Evolutionary conservation across 495 filamentous ascomycete species (phyloP).

Genomic region (Parmelia sp.): DNA sequence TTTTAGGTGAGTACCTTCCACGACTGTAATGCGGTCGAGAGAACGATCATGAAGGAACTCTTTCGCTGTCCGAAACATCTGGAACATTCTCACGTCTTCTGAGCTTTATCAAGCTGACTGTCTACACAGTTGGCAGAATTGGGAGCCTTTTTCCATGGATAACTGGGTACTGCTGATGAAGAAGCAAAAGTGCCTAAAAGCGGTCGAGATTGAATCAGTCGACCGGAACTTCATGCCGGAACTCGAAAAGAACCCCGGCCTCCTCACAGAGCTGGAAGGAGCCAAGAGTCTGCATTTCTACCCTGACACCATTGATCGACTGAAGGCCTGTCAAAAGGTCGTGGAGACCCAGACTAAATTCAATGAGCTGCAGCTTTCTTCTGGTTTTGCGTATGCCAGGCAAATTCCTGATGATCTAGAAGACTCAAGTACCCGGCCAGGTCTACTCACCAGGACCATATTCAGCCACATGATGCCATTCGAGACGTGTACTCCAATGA

Average conservation of each 20-base stretch:
- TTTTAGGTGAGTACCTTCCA: constrained; percentile 6
- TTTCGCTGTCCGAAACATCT: background rate
- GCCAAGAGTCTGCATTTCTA: constrained; percentile 17
- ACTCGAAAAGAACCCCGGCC: constrained; percentile 14
- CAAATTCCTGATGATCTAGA: constrained; percentile 7
- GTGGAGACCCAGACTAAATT: constrained; percentile 15
- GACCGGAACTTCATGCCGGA: constrained; percentile 10
- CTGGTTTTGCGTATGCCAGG: constrained; percentile 8
- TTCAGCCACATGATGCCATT: constrained; percentile 20
- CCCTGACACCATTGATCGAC: constrained; percentile 17
- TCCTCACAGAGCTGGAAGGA: constrained; percentile 12
- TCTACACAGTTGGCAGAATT: constrained; percentile 16
- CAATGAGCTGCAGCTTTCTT: constrained; percentile 14
- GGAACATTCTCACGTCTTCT: background rate
- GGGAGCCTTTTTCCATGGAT: constrained; percentile 20
- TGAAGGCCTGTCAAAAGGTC: constrained; percentile 20
- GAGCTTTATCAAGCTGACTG: background rate
- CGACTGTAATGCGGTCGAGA: background rate
- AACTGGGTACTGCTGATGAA: constrained; percentile 18
- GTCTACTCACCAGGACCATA: constrained; percentile 11
- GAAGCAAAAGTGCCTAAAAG: constrained; percentile 16
- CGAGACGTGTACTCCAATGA: constrained; percentile 9
- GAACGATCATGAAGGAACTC: background rate
- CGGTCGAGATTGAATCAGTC: constrained; percentile 12
- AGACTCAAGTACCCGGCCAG: constrained; percentile 17